Evolutionary conservation across 2,329 filamentous ascomycete species (phyloP).

Genomic region (Pseudogymnoascus sp.): DNA sequence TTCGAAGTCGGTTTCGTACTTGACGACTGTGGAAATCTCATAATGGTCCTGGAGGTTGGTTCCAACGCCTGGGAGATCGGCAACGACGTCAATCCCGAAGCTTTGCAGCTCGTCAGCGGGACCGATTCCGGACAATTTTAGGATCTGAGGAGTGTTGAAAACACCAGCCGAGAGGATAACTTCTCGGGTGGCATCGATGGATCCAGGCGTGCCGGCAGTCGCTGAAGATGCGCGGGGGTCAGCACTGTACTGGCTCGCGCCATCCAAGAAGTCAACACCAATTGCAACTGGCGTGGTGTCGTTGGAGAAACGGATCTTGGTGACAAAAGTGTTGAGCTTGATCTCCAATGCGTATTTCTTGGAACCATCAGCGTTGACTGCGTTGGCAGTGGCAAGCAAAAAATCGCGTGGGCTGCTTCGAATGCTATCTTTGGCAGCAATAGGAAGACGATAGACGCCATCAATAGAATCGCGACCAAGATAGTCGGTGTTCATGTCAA

Average conservation of each 20-base stretch:
- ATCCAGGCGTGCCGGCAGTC: slow-evolving; percentile 17
- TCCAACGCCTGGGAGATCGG: slow-evolving; percentile 49
- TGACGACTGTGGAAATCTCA: slow-evolving; percentile 36
- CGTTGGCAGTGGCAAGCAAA: slow-evolving; percentile 20
- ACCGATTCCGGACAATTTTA: slow-evolving; percentile 37
- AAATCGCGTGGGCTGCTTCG: slow-evolving; percentile 20
- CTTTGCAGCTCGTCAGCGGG: slow-evolving; percentile 28
- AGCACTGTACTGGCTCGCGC: slow-evolving; percentile 34
- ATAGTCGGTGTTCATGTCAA: slow-evolving; percentile 21
- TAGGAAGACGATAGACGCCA: slow-evolving; percentile 20
- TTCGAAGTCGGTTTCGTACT: slow-evolving; percentile 33
- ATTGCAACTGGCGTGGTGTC: slow-evolving; percentile 28
- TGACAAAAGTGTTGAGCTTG: slow-evolving; percentile 27
- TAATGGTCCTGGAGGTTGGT: slow-evolving; percentile 49
- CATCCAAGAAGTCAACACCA: slow-evolving; percentile 36
- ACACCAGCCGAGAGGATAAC: slow-evolving; percentile 39
- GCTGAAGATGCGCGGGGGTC: slow-evolving; percentile 29
- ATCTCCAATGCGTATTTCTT: slow-evolving; percentile 19
- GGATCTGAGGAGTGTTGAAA: slow-evolving; percentile 36
- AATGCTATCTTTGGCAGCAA: slow-evolving; percentile 14
- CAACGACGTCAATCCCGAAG: slow-evolving; percentile 40
- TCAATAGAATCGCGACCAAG: slow-evolving; percentile 15
- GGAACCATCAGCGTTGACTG: slow-evolving; percentile 16
- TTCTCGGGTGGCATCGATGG: slow-evolving; percentile 31
- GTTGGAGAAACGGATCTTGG: slow-evolving; percentile 33